Percentiles rank a stretch among this genome's conserved stretches.
Conservation (phyloP, 768 basidiomycete species). For the Rhizopogon sp. region DNA sequence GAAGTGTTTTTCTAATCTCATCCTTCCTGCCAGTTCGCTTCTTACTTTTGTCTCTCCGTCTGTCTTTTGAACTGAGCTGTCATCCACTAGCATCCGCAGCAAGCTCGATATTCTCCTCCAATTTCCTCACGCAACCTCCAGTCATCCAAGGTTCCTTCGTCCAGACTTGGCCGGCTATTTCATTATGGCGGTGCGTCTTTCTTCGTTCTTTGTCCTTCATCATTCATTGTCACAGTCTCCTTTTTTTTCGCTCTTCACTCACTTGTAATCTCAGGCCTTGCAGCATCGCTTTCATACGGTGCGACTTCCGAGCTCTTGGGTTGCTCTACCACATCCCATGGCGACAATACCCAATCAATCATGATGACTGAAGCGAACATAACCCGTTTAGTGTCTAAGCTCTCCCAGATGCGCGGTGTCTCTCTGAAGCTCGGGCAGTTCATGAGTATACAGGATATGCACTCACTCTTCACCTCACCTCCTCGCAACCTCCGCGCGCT, state of each 20-base stretch:
- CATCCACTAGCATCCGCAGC: not conserved
- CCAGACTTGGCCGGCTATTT: constrained; percentile 81
- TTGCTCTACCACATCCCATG: constrained; percentile 45
- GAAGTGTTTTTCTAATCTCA: not conserved
- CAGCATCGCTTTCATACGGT: constrained; percentile 83
- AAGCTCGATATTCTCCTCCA: not conserved
- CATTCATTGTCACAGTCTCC: not conserved
- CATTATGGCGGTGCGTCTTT: constrained; percentile 80
- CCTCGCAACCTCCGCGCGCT: not conserved
- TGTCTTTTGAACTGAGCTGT: not conserved
- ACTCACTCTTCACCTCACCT: not conserved
- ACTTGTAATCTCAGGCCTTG: constrained; percentile 58
- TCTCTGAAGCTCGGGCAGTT: constrained; percentile 97
- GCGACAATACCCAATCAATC: constrained; percentile 40
- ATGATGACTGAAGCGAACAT: constrained; percentile 93
- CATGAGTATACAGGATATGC: constrained; percentile 86
- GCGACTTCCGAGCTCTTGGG: constrained; percentile 84
- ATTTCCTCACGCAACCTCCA: constrained; percentile 39
- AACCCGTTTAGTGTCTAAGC: constrained; percentile 81
- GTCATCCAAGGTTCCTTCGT: constrained; percentile 88
- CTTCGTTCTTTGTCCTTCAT: not conserved
- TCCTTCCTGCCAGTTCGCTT: not conserved
- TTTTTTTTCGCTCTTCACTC: not conserved
- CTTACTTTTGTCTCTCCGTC: not conserved
- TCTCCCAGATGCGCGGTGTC: constrained; percentile 95